phyloP scores from a whole-genome alignment of 2,329 filamentous ascomycete species.

The Sporothrix globosa region DNA sequence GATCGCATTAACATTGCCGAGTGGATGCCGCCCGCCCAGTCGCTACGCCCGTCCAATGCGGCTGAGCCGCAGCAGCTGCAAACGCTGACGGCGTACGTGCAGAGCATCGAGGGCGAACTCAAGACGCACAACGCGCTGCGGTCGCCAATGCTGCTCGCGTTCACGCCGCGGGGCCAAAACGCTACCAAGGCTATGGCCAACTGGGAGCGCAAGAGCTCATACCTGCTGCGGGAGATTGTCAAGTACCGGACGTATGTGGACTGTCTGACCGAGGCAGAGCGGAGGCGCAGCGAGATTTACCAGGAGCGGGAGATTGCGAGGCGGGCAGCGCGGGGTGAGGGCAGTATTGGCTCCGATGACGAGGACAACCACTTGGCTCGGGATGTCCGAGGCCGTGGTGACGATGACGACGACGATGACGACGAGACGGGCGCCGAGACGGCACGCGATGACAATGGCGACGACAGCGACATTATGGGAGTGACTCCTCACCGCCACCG shows the following conservation, averaged over 20 bases:
- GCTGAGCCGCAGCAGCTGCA: constrained; percentile 80
- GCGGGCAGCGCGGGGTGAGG: constrained; percentile 52
- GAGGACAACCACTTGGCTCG: background rate
- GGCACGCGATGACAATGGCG: constrained; percentile 24
- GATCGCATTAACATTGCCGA: constrained; percentile 83
- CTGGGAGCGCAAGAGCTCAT: constrained; percentile 95
- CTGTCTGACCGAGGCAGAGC: constrained; percentile 71
- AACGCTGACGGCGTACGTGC: constrained; percentile 76
- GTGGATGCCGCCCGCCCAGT: constrained; percentile 87
- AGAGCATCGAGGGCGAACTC: constrained; percentile 82
- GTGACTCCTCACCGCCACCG: background rate
- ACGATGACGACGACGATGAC: background rate
- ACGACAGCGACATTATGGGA: constrained; percentile 16
- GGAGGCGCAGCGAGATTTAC: constrained; percentile 72
- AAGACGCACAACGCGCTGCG: constrained; percentile 86
- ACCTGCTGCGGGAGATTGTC: constrained; percentile 89
- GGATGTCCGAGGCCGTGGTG: background rate
- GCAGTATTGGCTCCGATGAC: constrained; percentile 31
- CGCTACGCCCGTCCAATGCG: constrained; percentile 80
- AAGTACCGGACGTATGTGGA: constrained; percentile 97
- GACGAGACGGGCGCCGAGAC: constrained; percentile 26
- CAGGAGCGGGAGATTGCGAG: constrained; percentile 58
- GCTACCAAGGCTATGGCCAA: constrained; percentile 85
- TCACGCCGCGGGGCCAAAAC: constrained; percentile 82
- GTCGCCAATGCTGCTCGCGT: constrained; percentile 84